Evolutionary conservation across 352 stramenopile species (phyloP), one percentile per base, ranked within the genome.

Genomic region (Hyphochytrium catenoides): DNA sequence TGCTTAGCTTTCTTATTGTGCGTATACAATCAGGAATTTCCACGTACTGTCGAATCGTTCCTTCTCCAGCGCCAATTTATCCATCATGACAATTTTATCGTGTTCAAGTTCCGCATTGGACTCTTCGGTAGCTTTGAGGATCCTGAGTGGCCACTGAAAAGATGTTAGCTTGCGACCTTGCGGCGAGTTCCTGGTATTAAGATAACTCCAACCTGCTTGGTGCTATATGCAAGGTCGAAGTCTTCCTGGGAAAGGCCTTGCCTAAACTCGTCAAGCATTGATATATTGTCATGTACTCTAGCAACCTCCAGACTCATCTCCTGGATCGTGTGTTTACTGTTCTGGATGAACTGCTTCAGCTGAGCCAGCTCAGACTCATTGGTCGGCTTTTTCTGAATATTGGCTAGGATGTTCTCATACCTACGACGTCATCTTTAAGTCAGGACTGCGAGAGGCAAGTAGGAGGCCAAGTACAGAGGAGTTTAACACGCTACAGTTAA

Each of bases 1-100:
- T n/a, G n/a, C n/a, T n/a, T n/a, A n/a, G n/a, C n/a, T n/a, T n/a
- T n/a, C n/a, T n/a, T n/a, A n/a, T n/a, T n/a, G n/a, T n/a, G n/a
- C n/a, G n/a, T n/a, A n/a, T n/a, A n/a, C n/a, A n/a, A n/a, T n/a
- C n/a, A n/a, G n/a, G n/a, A n/a, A n/a, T n/a, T n/a, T n/a, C n/a
- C n/a, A n/a, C n/a, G n/a, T n/a, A n/a, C n/a, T n/a, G n/a, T 82
- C 66, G 27, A 84, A 82, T 0, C 58, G 52, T 23, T 84, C 74
- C 44, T 93, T 93, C 46, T 93, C 75, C 2, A 91, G 47, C 16
- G 73, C 63, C 14, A 92, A 53, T 12, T 71, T 74, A 51, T 92
- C 79, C 74, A 93, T 92, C 77, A 92, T 91, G 19, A 72, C 62
- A 23, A 87, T 64, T 36, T 91, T 91, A 44, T 90, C 74, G 47